These are phyloP conservation scores for Pelargonium myrrhifolium DNA, from an alignment of 441 rosid species.

Conservation along the genomic window DNA sequence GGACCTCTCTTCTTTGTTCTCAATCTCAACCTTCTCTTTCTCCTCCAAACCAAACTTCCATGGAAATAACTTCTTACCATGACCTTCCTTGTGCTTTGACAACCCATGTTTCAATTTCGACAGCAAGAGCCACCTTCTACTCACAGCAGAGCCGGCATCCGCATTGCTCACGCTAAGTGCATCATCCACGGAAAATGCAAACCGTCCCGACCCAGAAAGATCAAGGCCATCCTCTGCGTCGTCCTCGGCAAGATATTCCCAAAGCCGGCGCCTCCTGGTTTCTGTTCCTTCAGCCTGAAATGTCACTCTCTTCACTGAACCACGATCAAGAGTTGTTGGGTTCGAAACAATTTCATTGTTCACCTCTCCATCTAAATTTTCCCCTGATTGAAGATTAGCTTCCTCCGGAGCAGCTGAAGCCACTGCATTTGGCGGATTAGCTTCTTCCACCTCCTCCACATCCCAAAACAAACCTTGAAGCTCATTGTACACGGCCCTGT, in stretches of 20 bases:
- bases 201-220: conserved; percentile 87
- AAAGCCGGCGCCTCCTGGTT: conserved; percentile 49
- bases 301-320: conserved; percentile 35
- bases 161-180: conserved; percentile 61
- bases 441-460: conserved; percentile 39
- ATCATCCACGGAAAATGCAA: conserved; percentile 87
- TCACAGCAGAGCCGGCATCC: conserved; percentile 38
- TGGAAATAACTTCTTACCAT: conserved; percentile 43
- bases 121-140: conserved; percentile 72
- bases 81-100: conserved; percentile 50
- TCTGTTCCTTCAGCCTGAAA: conserved; percentile 51
- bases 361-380: neutral
- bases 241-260: conserved; percentile 83
- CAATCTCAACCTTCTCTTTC: conserved; percentile 40
- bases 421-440: conserved; percentile 15
- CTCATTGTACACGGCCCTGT: conserved; percentile 76
- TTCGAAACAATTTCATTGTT: conserved; percentile 9
- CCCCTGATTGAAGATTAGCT: neutral
- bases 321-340: conserved; percentile 28
- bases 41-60: conserved; percentile 74
- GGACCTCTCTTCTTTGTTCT: conserved; percentile 42
- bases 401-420: conserved; percentile 14
- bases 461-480: conserved; percentile 93
- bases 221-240: conserved; percentile 80
- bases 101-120: conserved; percentile 84